Base-by-base conservation (phyloP, 345 rosid species). In the Citrus australasica region DNA sequence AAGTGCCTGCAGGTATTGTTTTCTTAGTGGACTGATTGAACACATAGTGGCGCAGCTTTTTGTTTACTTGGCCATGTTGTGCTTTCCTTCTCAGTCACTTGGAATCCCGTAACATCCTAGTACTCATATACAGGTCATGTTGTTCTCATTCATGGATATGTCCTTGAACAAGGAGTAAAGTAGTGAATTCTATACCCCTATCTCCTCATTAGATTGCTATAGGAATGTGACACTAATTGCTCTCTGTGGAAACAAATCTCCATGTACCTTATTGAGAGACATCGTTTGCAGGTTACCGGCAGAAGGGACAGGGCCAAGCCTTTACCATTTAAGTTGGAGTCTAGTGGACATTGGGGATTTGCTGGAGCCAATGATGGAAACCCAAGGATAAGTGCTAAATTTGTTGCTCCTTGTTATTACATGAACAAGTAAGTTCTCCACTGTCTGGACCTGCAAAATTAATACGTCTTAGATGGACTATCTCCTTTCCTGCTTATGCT, bases 231-330 rank as follows among this genome's bases (percentile, higher is more conserved):
- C 38, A 35, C 24, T 13, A 35, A 42, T 33, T 32, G 51, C 28
- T 62, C 35, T 9, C 5, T 32, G 2, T 70, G 32, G 13, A 27
- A 21, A 40, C 9, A 40, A 48, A 71, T 62, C n/a, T 78, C 35
- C 14, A 6, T 32, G 35, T 42, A 69, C 24, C 62, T 82, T 46
- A 74, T 24, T 58, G 13, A 48, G 70, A 56, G 46, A 75, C 55
- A 59, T 80, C 46, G 67, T 67, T 70, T 55, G 62, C 87, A 93
- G 99, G 99, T 93, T 67, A 93, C 99, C 9, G 98, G 99, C 79
- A 96, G 98, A 87, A 92, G 98, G 82, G 99, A 96, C 70, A 83
- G 97, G 88, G 99, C 98, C n/a, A 96, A 94, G 82, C 91, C 99
- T 67, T 82, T 96, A 84, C 90, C 91, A 0, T 96, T 96, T 78